These are phyloP conservation scores for Ogataea hybrid DNA, from an alignment of 1,139 yeast species.

Conservation along the genomic window DNA sequence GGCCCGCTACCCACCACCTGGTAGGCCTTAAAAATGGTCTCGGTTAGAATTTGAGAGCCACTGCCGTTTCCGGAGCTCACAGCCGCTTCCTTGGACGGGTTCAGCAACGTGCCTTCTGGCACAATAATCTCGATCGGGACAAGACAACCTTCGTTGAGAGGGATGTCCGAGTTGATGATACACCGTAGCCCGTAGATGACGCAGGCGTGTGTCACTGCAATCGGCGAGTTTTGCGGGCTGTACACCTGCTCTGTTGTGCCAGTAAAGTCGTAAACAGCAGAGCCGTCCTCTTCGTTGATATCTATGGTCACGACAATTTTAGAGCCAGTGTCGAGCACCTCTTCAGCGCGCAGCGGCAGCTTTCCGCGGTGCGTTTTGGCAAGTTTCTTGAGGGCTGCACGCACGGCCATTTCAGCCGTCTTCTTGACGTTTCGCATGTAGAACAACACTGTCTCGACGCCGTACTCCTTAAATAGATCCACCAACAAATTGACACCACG, in stretches of 20 bases:
- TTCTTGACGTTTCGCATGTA: constrained; percentile 35
- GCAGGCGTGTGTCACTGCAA: constrained; percentile 38
- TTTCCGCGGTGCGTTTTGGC: constrained; percentile 15
- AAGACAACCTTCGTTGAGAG: constrained; percentile 42
- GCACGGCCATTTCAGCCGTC: constrained; percentile 31
- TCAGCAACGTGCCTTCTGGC: constrained; percentile 38
- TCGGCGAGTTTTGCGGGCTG: constrained; percentile 39
- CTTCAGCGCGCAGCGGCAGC: constrained; percentile 27
- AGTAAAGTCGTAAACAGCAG: constrained; percentile 46
- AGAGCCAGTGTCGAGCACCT: constrained; percentile 33
- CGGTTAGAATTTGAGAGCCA: constrained; percentile 40
- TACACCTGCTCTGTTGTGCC: constrained; percentile 43
- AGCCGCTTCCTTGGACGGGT: constrained; percentile 39
- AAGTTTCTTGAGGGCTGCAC: constrained; percentile 23
- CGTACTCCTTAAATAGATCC: constrained; percentile 26
- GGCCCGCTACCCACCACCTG: constrained; percentile 38
- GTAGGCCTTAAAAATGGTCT: constrained; percentile 38
- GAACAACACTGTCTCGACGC: constrained; percentile 24
- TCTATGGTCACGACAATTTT: constrained; percentile 31
- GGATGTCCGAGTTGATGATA: constrained; percentile 39
- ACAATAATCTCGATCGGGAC: constrained; percentile 37
- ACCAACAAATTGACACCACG: constrained; percentile 35
- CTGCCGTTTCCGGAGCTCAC: constrained; percentile 53
- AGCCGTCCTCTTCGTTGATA: constrained; percentile 34
- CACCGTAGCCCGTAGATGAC: constrained; percentile 40